These are phyloP conservation scores for Beauveria australis DNA, from an alignment of 2,329 filamentous ascomycete genomes.

Conservation along the genomic window DNA sequence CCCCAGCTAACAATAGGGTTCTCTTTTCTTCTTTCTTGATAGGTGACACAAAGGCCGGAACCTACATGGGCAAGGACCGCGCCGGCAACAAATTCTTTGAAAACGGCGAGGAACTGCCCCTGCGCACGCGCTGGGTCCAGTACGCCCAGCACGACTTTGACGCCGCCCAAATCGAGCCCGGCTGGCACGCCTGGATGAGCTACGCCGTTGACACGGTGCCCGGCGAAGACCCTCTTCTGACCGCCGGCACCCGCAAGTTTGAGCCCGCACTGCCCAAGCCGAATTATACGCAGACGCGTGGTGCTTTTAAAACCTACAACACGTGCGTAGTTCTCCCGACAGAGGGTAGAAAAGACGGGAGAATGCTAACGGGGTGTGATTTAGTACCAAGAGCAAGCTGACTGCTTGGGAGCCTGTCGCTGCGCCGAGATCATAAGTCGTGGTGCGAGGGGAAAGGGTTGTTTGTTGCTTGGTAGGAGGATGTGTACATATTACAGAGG, in stretches of 20 bases:
- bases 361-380: constrained; percentile 16
- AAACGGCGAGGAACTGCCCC: constrained; percentile 89
- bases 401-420: constrained; percentile 43
- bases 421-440: constrained; percentile 23
- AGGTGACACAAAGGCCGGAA: constrained; percentile 96
- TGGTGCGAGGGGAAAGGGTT: no score
- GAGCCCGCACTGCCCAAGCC: constrained; percentile 64
- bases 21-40: not conserved
- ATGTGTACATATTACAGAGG: constrained; percentile 22
- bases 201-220: constrained; percentile 88
- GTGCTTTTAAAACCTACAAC: constrained; percentile 86
- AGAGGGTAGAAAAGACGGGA: not conserved
- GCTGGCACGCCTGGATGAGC: constrained; percentile 97
- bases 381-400: constrained; percentile 46
- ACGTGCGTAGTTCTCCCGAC: constrained; percentile 58
- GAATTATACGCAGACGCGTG: constrained; percentile 67
- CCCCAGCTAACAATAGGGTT: not conserved
- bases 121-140: constrained; percentile 95
- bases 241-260: constrained; percentile 62
- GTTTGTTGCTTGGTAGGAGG: not conserved
- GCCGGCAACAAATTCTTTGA: constrained; percentile 98
- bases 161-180: constrained; percentile 79
- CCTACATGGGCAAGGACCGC: constrained; percentile 73
- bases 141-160: constrained; percentile 85
- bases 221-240: constrained; percentile 62